A percentile compares a stretch with the other conserved stretches of the same genome.
Conservation (phyloP, 441 rosid species). For the Erodium moschatum region DNA sequence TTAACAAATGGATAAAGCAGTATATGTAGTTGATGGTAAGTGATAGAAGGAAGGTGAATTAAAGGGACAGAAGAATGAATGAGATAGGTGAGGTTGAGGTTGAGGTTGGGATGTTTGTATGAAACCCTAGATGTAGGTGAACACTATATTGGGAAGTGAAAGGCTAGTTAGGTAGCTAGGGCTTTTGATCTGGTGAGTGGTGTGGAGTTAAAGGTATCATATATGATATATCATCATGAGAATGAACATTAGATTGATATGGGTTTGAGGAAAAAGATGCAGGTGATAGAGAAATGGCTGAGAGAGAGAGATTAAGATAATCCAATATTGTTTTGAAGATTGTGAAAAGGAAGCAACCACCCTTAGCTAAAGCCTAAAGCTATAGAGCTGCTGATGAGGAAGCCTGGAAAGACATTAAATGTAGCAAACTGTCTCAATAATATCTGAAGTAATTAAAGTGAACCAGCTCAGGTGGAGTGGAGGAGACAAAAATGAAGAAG, state of each 20-base stretch:
- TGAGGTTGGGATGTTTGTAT: conserved; percentile 6
- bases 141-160: not conserved
- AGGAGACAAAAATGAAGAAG: not conserved
- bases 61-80: not conserved
- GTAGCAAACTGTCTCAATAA: too few relatives aligned
- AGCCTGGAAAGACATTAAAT: too few relatives aligned
- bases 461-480: too few relatives aligned
- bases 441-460: too few relatives aligned
- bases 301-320: not conserved
- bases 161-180: not conserved
- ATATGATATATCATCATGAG: not conserved
- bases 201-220: not conserved
- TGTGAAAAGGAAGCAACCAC: too few relatives aligned
- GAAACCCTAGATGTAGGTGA: not conserved
- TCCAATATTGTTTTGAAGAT: too few relatives aligned
- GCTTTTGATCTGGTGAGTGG: not conserved
- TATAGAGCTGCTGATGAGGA: too few relatives aligned
- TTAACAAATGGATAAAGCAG: too few relatives aligned
- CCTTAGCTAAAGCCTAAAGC: too few relatives aligned
- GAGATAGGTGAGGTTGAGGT: not conserved
- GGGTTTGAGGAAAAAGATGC: not conserved
- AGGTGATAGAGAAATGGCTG: not conserved
- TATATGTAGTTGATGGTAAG: too few relatives aligned
- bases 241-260: conserved; percentile 1
- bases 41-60: not conserved